Conservation (phyloP, 1,284 basidiomycete genomes). For the Schizophyllum amplum region DNA sequence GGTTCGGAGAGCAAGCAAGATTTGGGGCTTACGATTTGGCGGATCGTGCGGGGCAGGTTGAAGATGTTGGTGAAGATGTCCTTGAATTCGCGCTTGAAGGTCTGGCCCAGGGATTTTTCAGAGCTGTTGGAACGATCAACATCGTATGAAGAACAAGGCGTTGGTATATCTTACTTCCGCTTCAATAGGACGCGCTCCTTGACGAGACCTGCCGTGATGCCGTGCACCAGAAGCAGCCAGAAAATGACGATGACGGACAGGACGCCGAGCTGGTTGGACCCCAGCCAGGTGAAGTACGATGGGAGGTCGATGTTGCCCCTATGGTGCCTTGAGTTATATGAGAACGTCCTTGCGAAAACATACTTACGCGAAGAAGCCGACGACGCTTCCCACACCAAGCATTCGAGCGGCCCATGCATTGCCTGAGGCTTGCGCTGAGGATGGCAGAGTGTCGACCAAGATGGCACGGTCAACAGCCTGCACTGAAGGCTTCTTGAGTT, state of each 20-base stretch:
- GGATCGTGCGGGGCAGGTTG: slow-evolving; percentile 67
- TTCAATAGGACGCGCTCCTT: slow-evolving; percentile 64
- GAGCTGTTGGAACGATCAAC: not conserved
- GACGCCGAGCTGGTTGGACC: slow-evolving; percentile 72
- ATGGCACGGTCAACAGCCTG: slow-evolving; percentile 82
- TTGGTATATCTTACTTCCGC: slow-evolving; percentile 3
- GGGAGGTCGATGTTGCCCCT: slow-evolving; percentile 74
- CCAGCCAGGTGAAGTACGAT: slow-evolving; percentile 56
- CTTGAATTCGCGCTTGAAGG: slow-evolving; percentile 42
- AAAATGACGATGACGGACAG: slow-evolving; percentile 48
- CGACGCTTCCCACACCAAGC: slow-evolving; percentile 74
- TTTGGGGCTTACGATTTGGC: slow-evolving; percentile 59
- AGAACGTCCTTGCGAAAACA: not conserved
- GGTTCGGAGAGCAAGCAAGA: slow-evolving; percentile 3
- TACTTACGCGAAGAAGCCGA: slow-evolving; percentile 81
- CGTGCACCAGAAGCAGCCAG: slow-evolving; percentile 44
- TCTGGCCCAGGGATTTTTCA: slow-evolving; percentile 23
- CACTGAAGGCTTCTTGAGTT: slow-evolving; percentile 31
- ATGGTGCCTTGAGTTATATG: not conserved
- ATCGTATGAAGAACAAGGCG: not conserved
- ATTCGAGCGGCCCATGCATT: slow-evolving; percentile 96
- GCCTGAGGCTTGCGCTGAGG: slow-evolving; percentile 72
- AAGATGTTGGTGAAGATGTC: slow-evolving; percentile 65
- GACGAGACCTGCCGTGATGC: slow-evolving; percentile 55
- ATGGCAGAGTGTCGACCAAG: slow-evolving; percentile 64